Conservation (phyloP, 2,329 filamentous ascomycete genomes). For the Geosmithia morbida region DNA sequence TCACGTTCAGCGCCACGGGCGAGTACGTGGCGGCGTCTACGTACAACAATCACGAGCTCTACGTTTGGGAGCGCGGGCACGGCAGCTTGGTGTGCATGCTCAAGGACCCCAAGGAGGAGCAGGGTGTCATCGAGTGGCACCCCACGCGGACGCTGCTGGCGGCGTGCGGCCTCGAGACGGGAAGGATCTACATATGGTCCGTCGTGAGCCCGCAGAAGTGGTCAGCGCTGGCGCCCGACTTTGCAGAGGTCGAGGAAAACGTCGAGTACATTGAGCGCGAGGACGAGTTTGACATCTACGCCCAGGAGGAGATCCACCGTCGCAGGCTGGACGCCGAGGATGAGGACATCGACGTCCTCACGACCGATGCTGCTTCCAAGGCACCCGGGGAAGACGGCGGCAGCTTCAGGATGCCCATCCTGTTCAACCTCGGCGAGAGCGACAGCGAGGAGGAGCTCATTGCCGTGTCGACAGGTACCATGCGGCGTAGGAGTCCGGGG, state of each 20-base stretch:
- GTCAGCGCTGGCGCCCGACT: slow-evolving; percentile 93
- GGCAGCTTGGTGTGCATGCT: slow-evolving; percentile 93
- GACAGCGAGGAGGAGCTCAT: slow-evolving; percentile 88
- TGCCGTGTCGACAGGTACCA: slow-evolving; percentile 59
- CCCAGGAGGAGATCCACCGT: slow-evolving; percentile 86
- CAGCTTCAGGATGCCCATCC: slow-evolving; percentile 79
- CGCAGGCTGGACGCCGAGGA: slow-evolving; percentile 82
- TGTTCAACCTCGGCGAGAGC: slow-evolving; percentile 85
- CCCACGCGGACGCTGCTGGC: slow-evolving; percentile 75
- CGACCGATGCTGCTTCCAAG: slow-evolving; percentile 48
- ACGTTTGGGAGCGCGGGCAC: slow-evolving; percentile 91
- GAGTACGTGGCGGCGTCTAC: slow-evolving; percentile 96
- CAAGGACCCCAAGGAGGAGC: slow-evolving; percentile 90
- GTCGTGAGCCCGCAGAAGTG: slow-evolving; percentile 91
- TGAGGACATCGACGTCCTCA: slow-evolving; percentile 83
- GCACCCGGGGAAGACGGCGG: slow-evolving; percentile 24
- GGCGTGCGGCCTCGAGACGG: slow-evolving; percentile 84
- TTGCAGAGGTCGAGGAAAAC: slow-evolving; percentile 95
- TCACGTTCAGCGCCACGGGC: slow-evolving; percentile 83
- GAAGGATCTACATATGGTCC: slow-evolving; percentile 90
- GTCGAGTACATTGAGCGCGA: slow-evolving; percentile 92
- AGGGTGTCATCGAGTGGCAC: slow-evolving; percentile 96
- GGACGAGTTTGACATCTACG: slow-evolving; percentile 97
- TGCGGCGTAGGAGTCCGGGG: slow-evolving; percentile 72
- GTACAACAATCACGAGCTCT: slow-evolving; percentile 96